A percentile compares a stretch with the other conserved stretches of the same genome.
These are phyloP conservation scores for Tripidium arundinaceum DNA, from an alignment of 202 grass and related monocot species.

Conservation along the genomic window DNA sequence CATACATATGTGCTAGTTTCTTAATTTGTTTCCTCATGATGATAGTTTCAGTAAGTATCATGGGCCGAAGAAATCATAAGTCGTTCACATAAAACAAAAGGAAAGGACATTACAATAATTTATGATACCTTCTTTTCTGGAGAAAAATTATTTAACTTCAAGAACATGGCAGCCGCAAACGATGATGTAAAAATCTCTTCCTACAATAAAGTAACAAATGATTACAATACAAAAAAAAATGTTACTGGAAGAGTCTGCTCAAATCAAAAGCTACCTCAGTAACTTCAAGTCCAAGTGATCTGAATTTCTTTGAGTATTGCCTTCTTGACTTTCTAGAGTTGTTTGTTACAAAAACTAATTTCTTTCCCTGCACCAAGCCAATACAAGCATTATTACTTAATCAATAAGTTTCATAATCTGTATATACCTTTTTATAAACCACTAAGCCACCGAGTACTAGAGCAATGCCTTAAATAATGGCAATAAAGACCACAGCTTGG, in stretches of 20 bases:
- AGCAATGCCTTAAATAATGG: conserved; percentile 17
- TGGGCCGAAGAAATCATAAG: not conserved
- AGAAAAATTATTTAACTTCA: conserved; percentile 78
- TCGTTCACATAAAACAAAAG: conserved; percentile 16
- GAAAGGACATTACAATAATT: not conserved
- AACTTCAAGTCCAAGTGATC: conserved; percentile 79
- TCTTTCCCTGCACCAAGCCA: conserved; percentile 67
- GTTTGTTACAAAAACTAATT: conserved; percentile 87
- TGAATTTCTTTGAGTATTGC: conserved; percentile 84
- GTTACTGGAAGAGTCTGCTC: not conserved
- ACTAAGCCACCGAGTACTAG: not conserved
- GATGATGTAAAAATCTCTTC: conserved; percentile 94
- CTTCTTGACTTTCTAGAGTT: conserved; percentile 90
- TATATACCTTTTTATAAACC: not conserved
- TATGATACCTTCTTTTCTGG: conserved; percentile 74
- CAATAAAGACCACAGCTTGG: not conserved
- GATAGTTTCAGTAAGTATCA: not conserved
- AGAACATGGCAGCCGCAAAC: conserved; percentile 94
- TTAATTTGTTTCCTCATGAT: not conserved
- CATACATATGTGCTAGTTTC: not conserved
- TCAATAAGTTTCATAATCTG: not conserved
- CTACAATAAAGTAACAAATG: conserved; percentile 48
- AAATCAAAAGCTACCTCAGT: conserved; percentile 48
- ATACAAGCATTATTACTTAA: conserved; percentile 13
- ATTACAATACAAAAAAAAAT: conserved; percentile 5